A percentile compares a stretch with the other conserved stretches of the same genome.
Evolutionary conservation across 2,329 filamentous ascomycete genomes (phyloP).

Genomic region (Coleophoma eucalyptorum): DNA sequence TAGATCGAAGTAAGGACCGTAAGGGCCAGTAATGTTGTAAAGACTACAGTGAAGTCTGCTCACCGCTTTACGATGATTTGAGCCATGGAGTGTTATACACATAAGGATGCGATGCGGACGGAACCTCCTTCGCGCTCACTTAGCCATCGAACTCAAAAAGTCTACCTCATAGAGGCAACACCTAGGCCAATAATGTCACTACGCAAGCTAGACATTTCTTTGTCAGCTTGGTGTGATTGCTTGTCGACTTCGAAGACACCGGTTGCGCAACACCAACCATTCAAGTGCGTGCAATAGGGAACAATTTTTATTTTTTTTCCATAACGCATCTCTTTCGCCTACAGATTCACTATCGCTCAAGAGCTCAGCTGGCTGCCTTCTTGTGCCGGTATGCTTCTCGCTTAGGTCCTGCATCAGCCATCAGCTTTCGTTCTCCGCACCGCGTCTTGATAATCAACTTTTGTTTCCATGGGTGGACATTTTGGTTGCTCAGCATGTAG

Average conservation of each 20-base stretch:
- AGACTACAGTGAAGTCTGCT: too few species aligned
- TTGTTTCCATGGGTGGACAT: background rate
- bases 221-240: too few species aligned
- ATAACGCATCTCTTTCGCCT: background rate
- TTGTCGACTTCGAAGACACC: background rate
- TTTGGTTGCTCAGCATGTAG: background rate
- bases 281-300: background rate
- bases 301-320: background rate
- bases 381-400: background rate
- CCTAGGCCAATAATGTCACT: too few species aligned
- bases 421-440: background rate
- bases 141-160: too few species aligned
- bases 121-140: background rate
- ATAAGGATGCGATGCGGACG: background rate
- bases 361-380: constrained; percentile 1
- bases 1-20: constrained; percentile 13
- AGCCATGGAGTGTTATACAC: too few species aligned
- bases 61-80: too few species aligned
- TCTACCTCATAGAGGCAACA: too few species aligned
- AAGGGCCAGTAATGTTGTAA: constrained; percentile 13
- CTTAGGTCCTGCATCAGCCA: background rate
- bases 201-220: too few species aligned
- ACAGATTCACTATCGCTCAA: background rate
- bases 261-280: background rate
- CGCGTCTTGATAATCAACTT: background rate